Evolutionary conservation across 768 basidiomycete genomes (phyloP).

Genomic region (Phylloporus arenicola): DNA sequence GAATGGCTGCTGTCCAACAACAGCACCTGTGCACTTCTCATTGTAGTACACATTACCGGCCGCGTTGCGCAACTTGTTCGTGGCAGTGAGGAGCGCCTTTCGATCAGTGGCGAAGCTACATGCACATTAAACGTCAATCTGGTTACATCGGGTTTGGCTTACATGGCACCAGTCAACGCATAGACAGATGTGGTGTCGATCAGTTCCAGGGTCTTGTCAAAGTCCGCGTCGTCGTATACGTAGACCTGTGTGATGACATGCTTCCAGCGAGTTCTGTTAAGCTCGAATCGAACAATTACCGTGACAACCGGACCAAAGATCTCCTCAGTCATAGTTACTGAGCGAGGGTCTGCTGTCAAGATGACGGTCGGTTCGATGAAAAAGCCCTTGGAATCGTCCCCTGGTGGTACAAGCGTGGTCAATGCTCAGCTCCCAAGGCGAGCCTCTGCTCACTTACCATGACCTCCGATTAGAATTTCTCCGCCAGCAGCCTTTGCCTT

Average conservation of each 20-base stretch:
- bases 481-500: constrained; percentile 88
- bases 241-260: constrained; percentile 50
- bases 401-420: constrained; percentile 31
- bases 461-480: constrained; percentile 83
- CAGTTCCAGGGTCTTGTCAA: constrained; percentile 79
- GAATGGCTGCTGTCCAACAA: constrained; percentile 97
- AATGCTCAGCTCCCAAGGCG: neutral
- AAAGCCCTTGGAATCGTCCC: constrained; percentile 87
- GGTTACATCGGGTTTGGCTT: constrained; percentile 27
- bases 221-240: constrained; percentile 85
- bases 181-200: constrained; percentile 85
- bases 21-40: constrained; percentile 97
- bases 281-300: constrained; percentile 36
- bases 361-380: constrained; percentile 95
- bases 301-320: constrained; percentile 97
- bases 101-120: constrained; percentile 80
- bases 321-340: constrained; percentile 88
- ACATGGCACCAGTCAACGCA: constrained; percentile 94
- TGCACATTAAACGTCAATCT: constrained; percentile 5
- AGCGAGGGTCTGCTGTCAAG: constrained; percentile 83
- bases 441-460: constrained; percentile 40
- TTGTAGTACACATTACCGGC: constrained; percentile 98
- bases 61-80: constrained; percentile 79
- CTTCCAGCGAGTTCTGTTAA: neutral
- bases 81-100: constrained; percentile 69